A percentile compares a stretch with the other conserved stretches of the same genome.
Evolutionary conservation across 2,329 filamentous ascomycete species (phyloP).

Genomic region (Fusarium abutilonis): DNA sequence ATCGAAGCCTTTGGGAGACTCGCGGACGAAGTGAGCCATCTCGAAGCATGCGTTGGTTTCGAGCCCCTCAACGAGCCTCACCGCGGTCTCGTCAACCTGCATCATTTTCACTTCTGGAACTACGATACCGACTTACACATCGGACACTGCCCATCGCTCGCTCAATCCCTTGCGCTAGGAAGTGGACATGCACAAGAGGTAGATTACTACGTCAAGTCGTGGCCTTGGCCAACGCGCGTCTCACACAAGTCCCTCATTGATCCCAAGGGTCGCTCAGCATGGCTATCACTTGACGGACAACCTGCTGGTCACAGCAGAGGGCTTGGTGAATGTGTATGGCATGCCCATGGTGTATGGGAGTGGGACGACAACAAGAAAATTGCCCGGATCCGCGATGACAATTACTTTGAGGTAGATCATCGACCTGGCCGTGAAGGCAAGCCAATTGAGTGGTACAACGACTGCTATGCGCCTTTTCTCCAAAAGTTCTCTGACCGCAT

Average conservation of each 20-base stretch:
- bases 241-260: constrained; percentile 51
- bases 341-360: constrained; percentile 52
- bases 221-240: constrained; percentile 54
- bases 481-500: constrained; percentile 50
- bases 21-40: constrained; percentile 46
- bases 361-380: constrained; percentile 48
- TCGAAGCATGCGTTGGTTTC: constrained; percentile 53
- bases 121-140: constrained; percentile 57
- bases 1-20: constrained; percentile 51
- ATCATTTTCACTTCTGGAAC: constrained; percentile 53
- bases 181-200: constrained; percentile 53
- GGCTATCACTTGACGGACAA: constrained; percentile 42
- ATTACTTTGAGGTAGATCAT: constrained; percentile 54
- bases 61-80: constrained; percentile 57
- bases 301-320: constrained; percentile 33
- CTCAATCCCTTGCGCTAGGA: constrained; percentile 53
- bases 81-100: constrained; percentile 54
- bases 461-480: constrained; percentile 55
- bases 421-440: constrained; percentile 49
- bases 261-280: constrained; percentile 51
- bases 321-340: constrained; percentile 53
- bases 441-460: constrained; percentile 54
- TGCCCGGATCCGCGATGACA: constrained; percentile 42
- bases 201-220: constrained; percentile 54
- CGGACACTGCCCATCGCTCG: constrained; percentile 52